Conservation (phyloP, 139 green algal species). For the Chlorella sorokiniana region DNA sequence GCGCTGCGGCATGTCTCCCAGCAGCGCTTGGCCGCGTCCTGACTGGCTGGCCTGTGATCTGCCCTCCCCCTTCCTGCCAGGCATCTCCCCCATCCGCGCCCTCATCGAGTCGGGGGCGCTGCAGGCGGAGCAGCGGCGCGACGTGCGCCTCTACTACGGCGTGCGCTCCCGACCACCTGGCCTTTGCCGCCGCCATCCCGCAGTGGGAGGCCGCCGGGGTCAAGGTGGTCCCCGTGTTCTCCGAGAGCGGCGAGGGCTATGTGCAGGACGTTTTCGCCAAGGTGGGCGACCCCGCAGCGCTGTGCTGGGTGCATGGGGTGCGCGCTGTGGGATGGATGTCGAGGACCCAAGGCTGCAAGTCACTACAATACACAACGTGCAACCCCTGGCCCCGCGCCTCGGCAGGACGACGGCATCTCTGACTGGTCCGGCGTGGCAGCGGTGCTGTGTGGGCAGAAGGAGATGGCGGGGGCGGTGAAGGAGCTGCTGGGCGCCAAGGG, state of each 20-base stretch:
- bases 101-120: constrained; percentile 76
- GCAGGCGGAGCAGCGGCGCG: constrained; percentile 46
- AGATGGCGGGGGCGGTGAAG: constrained; percentile 79
- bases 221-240: constrained; percentile 67
- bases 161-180: constrained; percentile 48
- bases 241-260: constrained; percentile 58
- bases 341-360: not conserved
- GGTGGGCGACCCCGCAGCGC: not conserved
- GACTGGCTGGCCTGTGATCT: not conserved
- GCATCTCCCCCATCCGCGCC: constrained; percentile 79
- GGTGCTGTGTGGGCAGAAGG: constrained; percentile 89
- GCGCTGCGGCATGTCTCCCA: too few relatives aligned
- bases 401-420: constrained; percentile 15
- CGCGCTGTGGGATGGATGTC: not conserved
- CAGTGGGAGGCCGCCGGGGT: constrained; percentile 73
- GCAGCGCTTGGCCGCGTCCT: not conserved
- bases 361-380: too few relatives aligned
- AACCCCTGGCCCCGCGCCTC: not conserved
- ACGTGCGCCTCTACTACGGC: constrained; percentile 83
- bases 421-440: constrained; percentile 53
- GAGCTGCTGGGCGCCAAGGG: constrained; percentile 61
- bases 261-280: constrained; percentile 79
- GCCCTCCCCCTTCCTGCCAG: constrained; percentile 15
- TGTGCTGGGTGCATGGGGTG: not conserved
- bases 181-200: constrained; percentile 54